phyloP scores from a whole-genome alignment of 2,329 filamentous ascomycete genomes.

The Plectosphaerella cucumerina region DNA sequence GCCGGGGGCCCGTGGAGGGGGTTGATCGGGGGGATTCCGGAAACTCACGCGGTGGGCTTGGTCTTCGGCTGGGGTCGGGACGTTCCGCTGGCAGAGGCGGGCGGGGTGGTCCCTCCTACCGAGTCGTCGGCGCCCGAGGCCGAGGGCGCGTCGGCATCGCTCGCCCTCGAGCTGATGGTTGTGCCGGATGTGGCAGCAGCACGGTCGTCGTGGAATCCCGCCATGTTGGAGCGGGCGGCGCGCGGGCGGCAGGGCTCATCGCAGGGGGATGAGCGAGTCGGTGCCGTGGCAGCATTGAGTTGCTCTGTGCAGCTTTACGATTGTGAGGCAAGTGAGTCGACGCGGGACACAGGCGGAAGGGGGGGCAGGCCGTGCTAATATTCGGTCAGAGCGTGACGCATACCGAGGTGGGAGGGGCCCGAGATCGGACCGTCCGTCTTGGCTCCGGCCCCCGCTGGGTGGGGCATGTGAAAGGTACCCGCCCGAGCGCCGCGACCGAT shows the following conservation, averaged over 20 bases:
- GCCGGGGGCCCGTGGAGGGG: constrained; percentile 1
- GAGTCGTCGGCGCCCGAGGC: neutral
- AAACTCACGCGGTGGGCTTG: constrained; percentile 13
- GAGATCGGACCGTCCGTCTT: neutral
- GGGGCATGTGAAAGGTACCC: neutral
- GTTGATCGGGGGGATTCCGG: neutral
- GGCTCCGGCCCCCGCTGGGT: neutral
- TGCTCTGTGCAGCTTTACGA: no score
- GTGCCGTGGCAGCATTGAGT: neutral
- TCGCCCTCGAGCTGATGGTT: no score
- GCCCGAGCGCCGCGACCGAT: no score
- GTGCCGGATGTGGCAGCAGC: no score
- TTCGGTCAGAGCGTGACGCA: neutral
- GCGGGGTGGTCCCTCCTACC: neutral
- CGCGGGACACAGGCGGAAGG: no score
- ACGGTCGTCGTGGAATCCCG: neutral
- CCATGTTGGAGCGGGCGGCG: neutral
- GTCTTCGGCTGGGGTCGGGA: constrained; percentile 5
- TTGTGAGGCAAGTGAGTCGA: no score
- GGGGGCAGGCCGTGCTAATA: neutral
- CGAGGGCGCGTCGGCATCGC: neutral
- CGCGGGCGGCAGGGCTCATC: neutral
- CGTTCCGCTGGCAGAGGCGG: neutral
- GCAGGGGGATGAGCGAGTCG: neutral
- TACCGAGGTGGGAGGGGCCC: neutral